phyloP scores from a whole-genome alignment of 202 grass and related monocot species.

The Carex arenaria region DNA sequence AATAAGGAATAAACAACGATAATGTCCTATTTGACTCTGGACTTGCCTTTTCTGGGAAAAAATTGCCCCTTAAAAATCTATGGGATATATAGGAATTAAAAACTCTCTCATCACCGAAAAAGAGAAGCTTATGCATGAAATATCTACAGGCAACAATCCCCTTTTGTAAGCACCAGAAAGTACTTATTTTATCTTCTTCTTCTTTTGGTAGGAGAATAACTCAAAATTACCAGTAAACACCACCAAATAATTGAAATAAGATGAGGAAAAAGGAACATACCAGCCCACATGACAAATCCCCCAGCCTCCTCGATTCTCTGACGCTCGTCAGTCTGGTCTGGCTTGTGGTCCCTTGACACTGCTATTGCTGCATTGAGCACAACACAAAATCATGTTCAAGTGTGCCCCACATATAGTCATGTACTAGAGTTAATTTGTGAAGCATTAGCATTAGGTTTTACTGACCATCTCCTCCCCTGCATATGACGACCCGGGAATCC shows the following conservation, averaged over 20 bases:
- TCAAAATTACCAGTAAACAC: not conserved
- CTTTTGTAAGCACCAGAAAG: not conserved
- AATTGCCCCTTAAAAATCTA: not conserved
- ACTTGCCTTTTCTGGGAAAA: not conserved
- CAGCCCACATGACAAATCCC: constrained; percentile 96
- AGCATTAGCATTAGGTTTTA: not conserved
- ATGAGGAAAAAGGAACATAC: constrained; percentile 30
- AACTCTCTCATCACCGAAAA: not conserved
- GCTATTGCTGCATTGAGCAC: constrained; percentile 52
- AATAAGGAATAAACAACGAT: not conserved
- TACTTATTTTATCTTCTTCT: not conserved
- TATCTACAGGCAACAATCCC: not conserved
- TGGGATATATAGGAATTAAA: not conserved
- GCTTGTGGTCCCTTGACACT: constrained; percentile 94
- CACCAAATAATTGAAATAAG: not conserved
- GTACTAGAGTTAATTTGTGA: not conserved
- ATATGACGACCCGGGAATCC: constrained; percentile 81
- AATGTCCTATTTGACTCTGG: not conserved
- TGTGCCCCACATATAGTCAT: not conserved
- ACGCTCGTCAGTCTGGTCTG: constrained; percentile 83
- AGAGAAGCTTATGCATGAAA: not conserved
- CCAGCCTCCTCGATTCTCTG: constrained; percentile 92
- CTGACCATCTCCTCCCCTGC: constrained; percentile 78
- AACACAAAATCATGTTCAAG: constrained; percentile 6
- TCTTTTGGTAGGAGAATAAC: not conserved